A percentile compares a stretch with the other conserved stretches of the same genome.
Conservation (phyloP, 441 rosid genomes). For the Breynia disticha region DNA sequence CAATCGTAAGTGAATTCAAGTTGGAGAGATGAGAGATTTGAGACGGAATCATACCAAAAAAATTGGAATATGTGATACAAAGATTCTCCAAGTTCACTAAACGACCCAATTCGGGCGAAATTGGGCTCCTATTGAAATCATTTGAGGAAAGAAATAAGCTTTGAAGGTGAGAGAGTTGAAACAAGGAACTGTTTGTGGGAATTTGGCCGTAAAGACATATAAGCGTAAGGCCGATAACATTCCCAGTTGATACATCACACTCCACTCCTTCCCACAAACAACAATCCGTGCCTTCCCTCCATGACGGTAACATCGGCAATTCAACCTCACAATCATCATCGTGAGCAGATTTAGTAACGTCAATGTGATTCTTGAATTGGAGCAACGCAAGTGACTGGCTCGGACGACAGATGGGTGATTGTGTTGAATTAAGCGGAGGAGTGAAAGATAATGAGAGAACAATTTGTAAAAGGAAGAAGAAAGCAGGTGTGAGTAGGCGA, state of each 20-base stretch:
- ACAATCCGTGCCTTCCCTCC: slow-evolving; percentile 27
- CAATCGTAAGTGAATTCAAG: background rate
- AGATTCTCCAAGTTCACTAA: background rate
- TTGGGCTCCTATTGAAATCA: background rate
- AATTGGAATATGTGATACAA: background rate
- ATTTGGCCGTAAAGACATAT: slow-evolving; percentile 7
- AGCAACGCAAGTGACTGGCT: background rate
- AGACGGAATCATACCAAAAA: background rate
- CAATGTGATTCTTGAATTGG: background rate
- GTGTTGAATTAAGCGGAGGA: no score
- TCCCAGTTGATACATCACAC: slow-evolving; percentile 14
- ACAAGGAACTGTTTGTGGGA: background rate
- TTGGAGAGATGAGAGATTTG: background rate
- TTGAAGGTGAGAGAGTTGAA: background rate
- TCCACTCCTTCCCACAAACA: slow-evolving; percentile 31
- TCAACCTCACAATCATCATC: background rate
- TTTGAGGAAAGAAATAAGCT: background rate
- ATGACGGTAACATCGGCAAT: slow-evolving; percentile 15
- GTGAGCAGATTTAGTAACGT: background rate
- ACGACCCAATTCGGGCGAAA: background rate
- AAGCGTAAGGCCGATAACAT: slow-evolving; percentile 24
- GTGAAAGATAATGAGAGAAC: background rate
- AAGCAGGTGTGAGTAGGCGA: no score
- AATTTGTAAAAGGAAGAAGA: background rate
- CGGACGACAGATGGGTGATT: background rate